A percentile compares a stretch with the other conserved stretches of the same genome.
These are phyloP conservation scores for Aspergillus saccharolyticus DNA, from an alignment of 495 filamentous ascomycete species.

Conservation along the genomic window DNA sequence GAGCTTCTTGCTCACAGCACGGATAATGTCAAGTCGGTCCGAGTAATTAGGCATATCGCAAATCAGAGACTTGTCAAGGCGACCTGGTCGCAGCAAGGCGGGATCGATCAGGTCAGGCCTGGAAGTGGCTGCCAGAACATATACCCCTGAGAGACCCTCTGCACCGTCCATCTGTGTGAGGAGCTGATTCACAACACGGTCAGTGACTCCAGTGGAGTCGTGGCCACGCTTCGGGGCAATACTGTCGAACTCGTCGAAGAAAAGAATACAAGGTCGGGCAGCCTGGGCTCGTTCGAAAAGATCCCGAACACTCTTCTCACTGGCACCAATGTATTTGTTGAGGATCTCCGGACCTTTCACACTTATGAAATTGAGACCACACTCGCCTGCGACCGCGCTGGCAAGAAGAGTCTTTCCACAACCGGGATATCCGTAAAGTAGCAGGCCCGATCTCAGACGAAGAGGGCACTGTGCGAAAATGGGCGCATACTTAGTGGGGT, in stretches of 20 bases:
- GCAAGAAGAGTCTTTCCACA: slow-evolving; percentile 95
- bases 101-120: slow-evolving; percentile 93
- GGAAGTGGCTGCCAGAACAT: slow-evolving; percentile 89
- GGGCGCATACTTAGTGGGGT: slow-evolving; percentile 95
- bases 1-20: slow-evolving; percentile 73
- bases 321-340: slow-evolving; percentile 97
- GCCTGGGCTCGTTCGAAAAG: slow-evolving; percentile 89
- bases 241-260: slow-evolving; percentile 97
- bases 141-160: slow-evolving; percentile 88
- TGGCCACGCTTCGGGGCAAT: slow-evolving; percentile 97
- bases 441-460: slow-evolving; percentile 81
- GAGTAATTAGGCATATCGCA: slow-evolving; percentile 78
- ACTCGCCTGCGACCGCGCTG: slow-evolving; percentile 90
- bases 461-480: slow-evolving; percentile 95
- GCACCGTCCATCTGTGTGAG: slow-evolving; percentile 99
- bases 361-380: slow-evolving; percentile 94
- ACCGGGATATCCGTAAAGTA: slow-evolving; percentile 92
- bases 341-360: slow-evolving; percentile 97
- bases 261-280: slow-evolving; percentile 85
- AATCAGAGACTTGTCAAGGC: slow-evolving; percentile 83
- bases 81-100: slow-evolving; percentile 79
- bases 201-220: slow-evolving; percentile 93
- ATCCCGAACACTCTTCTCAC: slow-evolving; percentile 90
- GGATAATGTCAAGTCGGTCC: slow-evolving; percentile 83
- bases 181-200: slow-evolving; percentile 97